phyloP scores from a whole-genome alignment of 495 filamentous ascomycete genomes.

The Recurvomyces mirabilis region DNA sequence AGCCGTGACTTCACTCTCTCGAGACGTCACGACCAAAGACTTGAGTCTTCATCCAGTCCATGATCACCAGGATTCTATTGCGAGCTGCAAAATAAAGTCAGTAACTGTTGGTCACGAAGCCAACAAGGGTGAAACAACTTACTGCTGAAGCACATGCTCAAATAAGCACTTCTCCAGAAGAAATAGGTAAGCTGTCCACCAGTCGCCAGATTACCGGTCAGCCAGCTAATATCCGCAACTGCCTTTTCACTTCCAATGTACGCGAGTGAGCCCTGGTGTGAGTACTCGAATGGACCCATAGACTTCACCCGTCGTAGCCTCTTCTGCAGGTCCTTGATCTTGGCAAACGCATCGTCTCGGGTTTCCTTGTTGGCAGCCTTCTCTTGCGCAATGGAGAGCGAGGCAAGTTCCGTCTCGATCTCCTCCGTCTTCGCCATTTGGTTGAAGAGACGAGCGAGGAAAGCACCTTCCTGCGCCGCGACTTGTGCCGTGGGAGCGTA shows the following conservation, averaged over 20 bases:
- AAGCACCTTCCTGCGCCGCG: constrained; percentile 87
- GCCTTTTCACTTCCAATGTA: constrained; percentile 98
- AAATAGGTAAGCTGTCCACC: constrained; percentile 55
- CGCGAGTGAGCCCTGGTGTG: constrained; percentile 87
- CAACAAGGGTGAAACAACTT: constrained; percentile 40
- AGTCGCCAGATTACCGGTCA: constrained; percentile 87
- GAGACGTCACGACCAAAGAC: constrained; percentile 93
- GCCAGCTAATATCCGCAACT: constrained; percentile 94
- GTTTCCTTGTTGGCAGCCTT: constrained; percentile 47
- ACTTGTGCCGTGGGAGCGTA: constrained; percentile 98
- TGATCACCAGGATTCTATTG: constrained; percentile 80
- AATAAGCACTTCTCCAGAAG: constrained; percentile 95
- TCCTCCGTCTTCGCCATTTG: constrained; percentile 85
- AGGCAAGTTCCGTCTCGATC: constrained; percentile 60
- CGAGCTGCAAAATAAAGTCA: constrained; percentile 43
- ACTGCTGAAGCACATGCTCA: constrained; percentile 99
- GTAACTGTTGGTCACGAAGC: no score
- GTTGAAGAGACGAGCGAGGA: constrained; percentile 93
- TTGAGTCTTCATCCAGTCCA: constrained; percentile 95
- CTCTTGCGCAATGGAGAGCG: constrained; percentile 51
- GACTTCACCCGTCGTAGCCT: constrained; percentile 80
- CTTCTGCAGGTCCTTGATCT: constrained; percentile 78
- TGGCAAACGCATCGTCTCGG: constrained; percentile 44
- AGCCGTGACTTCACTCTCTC: constrained; percentile 80
- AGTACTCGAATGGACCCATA: constrained; percentile 94